phyloP scores from a whole-genome alignment of 148 eudicot genomes.

The Gaultheria prostrata region DNA sequence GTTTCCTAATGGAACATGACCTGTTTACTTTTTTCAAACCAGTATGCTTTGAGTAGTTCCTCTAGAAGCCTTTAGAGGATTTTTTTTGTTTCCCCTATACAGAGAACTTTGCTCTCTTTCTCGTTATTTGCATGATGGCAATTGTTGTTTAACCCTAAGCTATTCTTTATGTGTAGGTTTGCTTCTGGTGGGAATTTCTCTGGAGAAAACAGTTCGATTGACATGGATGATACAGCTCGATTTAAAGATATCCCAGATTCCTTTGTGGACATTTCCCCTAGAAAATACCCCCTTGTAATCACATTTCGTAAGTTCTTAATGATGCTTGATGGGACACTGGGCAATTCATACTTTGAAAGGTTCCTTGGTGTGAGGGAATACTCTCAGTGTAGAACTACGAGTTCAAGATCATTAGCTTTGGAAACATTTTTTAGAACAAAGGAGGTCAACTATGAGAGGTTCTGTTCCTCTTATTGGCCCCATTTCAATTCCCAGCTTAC shows the following conservation, averaged over 20 bases:
- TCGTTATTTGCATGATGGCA: neutral
- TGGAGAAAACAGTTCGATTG: slow-evolving; percentile 18
- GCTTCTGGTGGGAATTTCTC: slow-evolving; percentile 32
- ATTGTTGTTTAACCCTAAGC: neutral
- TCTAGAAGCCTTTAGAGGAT: neutral
- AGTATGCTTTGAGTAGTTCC: neutral
- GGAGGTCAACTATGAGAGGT: slow-evolving; percentile 66
- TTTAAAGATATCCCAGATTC: slow-evolving; percentile 63
- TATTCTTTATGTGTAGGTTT: slow-evolving; percentile 36
- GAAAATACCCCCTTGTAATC: slow-evolving; percentile 60
- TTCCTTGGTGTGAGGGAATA: slow-evolving; percentile 27
- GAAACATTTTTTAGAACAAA: slow-evolving; percentile 43
- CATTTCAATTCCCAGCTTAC: slow-evolving; percentile 55
- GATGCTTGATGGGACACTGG: slow-evolving; percentile 78
- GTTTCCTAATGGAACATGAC: neutral
- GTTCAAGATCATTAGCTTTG: slow-evolving; percentile 33
- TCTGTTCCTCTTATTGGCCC: slow-evolving; percentile 51
- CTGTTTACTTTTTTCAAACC: neutral
- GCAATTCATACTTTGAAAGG: slow-evolving; percentile 56
- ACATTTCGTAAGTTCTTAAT: slow-evolving; percentile 68
- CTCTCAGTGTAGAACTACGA: slow-evolving; percentile 19
- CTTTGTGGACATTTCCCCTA: slow-evolving; percentile 41
- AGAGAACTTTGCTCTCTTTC: neutral
- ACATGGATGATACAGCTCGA: slow-evolving; percentile 37
- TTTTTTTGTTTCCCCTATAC: neutral